phyloP scores from a whole-genome alignment of 495 filamentous ascomycete genomes.

The Hypomontagnella submonticulosa region DNA sequence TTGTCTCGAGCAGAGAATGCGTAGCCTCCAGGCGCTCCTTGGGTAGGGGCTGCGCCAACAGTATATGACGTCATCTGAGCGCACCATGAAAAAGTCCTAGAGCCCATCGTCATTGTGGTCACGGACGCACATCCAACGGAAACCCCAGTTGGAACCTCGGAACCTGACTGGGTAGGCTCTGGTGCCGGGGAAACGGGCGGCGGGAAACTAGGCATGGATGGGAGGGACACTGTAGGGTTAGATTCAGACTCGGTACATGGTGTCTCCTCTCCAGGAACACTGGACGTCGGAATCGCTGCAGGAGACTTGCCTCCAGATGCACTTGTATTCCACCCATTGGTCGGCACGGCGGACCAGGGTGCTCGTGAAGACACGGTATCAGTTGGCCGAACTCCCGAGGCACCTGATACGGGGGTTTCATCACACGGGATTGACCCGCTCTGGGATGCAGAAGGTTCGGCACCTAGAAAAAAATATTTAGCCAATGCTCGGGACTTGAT shows the following conservation, averaged over 20 bases:
- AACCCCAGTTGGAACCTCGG: slow-evolving; percentile 18
- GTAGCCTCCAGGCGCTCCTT: slow-evolving; percentile 32
- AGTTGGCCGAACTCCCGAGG: slow-evolving; percentile 31
- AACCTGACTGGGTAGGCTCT: slow-evolving; percentile 4
- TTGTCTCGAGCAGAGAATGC: slow-evolving; percentile 42
- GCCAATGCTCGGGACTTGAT: neutral
- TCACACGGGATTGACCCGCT: slow-evolving; percentile 31
- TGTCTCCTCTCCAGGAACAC: neutral
- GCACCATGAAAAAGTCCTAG: slow-evolving; percentile 49
- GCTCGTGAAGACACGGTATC: slow-evolving; percentile 30
- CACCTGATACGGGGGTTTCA: slow-evolving; percentile 20
- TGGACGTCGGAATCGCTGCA: slow-evolving; percentile 2
- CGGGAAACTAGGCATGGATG: slow-evolving; percentile 40
- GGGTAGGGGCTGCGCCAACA: slow-evolving; percentile 2
- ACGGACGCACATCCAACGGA: slow-evolving; percentile 37
- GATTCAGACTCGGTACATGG: slow-evolving; percentile 24
- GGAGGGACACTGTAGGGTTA: slow-evolving; percentile 14
- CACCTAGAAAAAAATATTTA: slow-evolving; percentile 23
- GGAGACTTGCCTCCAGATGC: slow-evolving; percentile 15
- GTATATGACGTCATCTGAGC: slow-evolving; percentile 36
- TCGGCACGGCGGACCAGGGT: slow-evolving; percentile 43
- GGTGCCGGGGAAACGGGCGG: slow-evolving; percentile 37
- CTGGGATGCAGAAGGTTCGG: slow-evolving; percentile 19
- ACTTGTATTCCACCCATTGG: slow-evolving; percentile 45
- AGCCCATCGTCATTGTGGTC: slow-evolving; percentile 44